Conservation (phyloP, 176 grass and related monocot species). For the Juncus inflexus region DNA sequence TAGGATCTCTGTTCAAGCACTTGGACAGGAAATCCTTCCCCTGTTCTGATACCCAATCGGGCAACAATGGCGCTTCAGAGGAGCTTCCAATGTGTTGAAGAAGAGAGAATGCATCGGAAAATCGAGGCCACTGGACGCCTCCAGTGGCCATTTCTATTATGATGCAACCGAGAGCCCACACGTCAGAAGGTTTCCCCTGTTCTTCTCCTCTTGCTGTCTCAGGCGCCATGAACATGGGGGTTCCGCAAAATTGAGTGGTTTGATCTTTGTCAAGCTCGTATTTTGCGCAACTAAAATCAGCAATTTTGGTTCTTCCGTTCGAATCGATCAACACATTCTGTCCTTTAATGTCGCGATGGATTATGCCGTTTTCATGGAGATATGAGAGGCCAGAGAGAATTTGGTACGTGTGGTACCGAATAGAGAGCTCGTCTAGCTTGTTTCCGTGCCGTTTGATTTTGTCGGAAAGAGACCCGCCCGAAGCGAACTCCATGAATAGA, state of each 20-base stretch:
- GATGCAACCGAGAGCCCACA: conserved; percentile 40
- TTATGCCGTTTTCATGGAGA: conserved; percentile 47
- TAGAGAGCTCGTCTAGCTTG: conserved; percentile 34
- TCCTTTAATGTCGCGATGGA: conserved; percentile 70
- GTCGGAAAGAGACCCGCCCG: conserved; percentile 61
- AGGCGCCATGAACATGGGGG: conserved; percentile 15
- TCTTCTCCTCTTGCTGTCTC: conserved; percentile 45
- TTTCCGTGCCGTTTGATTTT: conserved; percentile 32
- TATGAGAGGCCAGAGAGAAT: conserved; percentile 53
- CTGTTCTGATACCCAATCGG: conserved; percentile 32
- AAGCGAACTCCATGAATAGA: conserved; percentile 75
- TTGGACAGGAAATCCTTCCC: conserved; percentile 40
- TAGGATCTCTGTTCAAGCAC: conserved; percentile 37
- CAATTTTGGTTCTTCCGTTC: conserved; percentile 55
- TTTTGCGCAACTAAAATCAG: conserved; percentile 67
- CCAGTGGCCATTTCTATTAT: conserved; percentile 37
- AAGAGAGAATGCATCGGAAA: conserved; percentile 19
- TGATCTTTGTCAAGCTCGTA: conserved; percentile 1
- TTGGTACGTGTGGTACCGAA: conserved; percentile 34
- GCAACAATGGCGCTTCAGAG: conserved; percentile 22
- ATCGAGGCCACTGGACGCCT: conserved; percentile 20
- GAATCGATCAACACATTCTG: conserved; percentile 62
- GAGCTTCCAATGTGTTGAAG: conserved; percentile 41
- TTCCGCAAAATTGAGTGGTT: conserved; percentile 16
- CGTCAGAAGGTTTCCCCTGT: conserved; percentile 20